Conservation (phyloP, 148 eudicot genomes). For the Rheum nobile region DNA sequence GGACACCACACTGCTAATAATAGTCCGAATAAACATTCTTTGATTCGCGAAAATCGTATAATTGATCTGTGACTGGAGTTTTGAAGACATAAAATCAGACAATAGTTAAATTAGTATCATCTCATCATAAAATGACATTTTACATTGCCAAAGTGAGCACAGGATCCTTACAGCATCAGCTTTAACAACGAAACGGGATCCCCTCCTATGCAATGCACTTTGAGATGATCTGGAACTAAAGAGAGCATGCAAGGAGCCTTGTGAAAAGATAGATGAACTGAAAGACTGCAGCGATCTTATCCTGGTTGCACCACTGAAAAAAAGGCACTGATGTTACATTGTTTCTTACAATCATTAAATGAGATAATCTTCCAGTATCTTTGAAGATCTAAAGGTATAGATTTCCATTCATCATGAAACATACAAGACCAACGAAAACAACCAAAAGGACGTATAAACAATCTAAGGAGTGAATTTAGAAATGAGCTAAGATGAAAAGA, state of each 20-base stretch:
- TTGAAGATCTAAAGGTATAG: neutral
- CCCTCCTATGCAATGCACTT: constrained; percentile 31
- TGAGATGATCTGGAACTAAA: constrained; percentile 29
- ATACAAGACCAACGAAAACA: neutral
- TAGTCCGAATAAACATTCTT: neutral
- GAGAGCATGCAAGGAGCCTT: constrained; percentile 32
- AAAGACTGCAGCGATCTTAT: constrained; percentile 44
- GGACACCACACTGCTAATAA: neutral
- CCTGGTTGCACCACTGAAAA: constrained; percentile 48
- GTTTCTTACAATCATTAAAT: neutral
- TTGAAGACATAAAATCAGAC: neutral
- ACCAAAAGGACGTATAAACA: neutral
- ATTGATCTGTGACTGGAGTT: neutral
- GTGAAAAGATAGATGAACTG: constrained; percentile 44
- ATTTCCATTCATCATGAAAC: neutral
- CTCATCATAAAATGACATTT: neutral
- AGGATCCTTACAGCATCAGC: constrained; percentile 61
- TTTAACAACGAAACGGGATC: constrained; percentile 57
- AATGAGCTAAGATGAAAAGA: neutral
- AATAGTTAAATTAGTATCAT: neutral
- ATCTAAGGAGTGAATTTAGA: neutral
- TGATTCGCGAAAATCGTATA: neutral
- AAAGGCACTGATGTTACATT: neutral
- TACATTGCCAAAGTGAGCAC: neutral
- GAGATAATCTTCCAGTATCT: neutral